A percentile compares a stretch with the other conserved stretches of the same genome.
These are phyloP conservation scores for Gigaspora rosea DNA, from an alignment of 192 early-diverging fungal species.

Conservation along the genomic window DNA sequence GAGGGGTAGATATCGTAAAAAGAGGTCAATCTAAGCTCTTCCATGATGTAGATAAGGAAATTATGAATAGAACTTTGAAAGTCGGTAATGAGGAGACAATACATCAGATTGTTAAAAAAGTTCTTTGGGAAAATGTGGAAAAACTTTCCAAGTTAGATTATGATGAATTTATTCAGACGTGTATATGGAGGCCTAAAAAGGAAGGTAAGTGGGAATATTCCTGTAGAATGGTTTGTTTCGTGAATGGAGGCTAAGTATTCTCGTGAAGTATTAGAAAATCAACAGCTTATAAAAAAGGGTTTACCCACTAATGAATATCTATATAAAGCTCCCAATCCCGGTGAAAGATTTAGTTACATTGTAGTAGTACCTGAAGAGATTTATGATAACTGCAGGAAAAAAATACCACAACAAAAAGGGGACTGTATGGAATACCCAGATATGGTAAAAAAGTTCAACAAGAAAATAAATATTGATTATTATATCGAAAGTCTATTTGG, in stretches of 20 bases:
- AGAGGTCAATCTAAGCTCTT: constrained; percentile 1
- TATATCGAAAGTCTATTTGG: too few species aligned
- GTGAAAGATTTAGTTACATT: not conserved
- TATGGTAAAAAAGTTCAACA: not conserved
- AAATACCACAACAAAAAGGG: not conserved
- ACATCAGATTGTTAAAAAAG: not conserved
- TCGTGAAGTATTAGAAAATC: not conserved
- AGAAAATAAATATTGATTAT: constrained; percentile 13
- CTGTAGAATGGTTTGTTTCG: too few species aligned
- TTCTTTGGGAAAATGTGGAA: constrained; percentile 1
- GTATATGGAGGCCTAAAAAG: too few species aligned
- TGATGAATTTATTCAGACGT: too few species aligned
- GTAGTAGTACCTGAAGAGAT: not conserved
- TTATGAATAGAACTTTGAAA: constrained; percentile 12
- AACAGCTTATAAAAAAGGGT: constrained; percentile 16
- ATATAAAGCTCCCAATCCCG: constrained; percentile 2
- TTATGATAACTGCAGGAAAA: not conserved
- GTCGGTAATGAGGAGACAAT: not conserved
- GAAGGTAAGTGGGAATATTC: too few species aligned
- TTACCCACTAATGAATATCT: not conserved
- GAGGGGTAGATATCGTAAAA: constrained; percentile 15
- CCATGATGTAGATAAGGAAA: not conserved
- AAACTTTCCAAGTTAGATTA: too few species aligned
- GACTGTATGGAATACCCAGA: constrained; percentile 16
- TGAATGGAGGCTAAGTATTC: too few species aligned